Evolutionary conservation across 163 green algal genomes (phyloP), one percentile per base, ranked within the genome.

Genomic region (Picocystis sp.): DNA sequence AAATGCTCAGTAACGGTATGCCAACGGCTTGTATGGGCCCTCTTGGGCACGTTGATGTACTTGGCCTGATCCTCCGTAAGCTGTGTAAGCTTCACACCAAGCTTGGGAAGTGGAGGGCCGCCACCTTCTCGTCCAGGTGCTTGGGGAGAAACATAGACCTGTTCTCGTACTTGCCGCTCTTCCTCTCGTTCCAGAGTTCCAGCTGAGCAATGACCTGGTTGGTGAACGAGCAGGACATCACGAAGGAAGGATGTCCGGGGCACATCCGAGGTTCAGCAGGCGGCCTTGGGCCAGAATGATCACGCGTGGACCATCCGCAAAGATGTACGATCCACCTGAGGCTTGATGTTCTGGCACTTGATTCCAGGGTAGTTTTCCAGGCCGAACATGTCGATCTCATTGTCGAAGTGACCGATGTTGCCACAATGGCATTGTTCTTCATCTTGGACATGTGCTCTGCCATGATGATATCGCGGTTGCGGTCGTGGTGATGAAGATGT

Each of bases 371-470:
- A 82, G 11, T 13, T 66, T 60, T 82, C 80, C 42, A 99, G 62
- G 47, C 91, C 90, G 47, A 83, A 81, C 90, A 99, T 97, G 77
- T 99, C 91, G 55, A 99, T 94, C 77, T 99, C 91, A 66, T 99
- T 99, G 71, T 99, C 91, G 54, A 99, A 99, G 78, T 99, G 91
- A 52, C 91, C 91, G 51, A 99, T 99, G 84, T 99, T 99, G 65
- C 90, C 9, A 99, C 83, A 54, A 99, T 98, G 53, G 91, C 91
- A 71, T 99, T 98, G 85, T 99, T 93, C 88, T 99, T 99, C 91
- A 99, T 99, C 78, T 92, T 91, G 53, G 76, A 62, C 90, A 99
- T 97, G 79, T 95, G 60, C 6, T 3, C 3, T 10, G 51, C 25
- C 25, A 47, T 47, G 25, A 49, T 49, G 29, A 57, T 47, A 64